These are phyloP conservation scores for Dicorynia guianensis DNA, from an alignment of 306 rosid species.

Conservation along the genomic window DNA sequence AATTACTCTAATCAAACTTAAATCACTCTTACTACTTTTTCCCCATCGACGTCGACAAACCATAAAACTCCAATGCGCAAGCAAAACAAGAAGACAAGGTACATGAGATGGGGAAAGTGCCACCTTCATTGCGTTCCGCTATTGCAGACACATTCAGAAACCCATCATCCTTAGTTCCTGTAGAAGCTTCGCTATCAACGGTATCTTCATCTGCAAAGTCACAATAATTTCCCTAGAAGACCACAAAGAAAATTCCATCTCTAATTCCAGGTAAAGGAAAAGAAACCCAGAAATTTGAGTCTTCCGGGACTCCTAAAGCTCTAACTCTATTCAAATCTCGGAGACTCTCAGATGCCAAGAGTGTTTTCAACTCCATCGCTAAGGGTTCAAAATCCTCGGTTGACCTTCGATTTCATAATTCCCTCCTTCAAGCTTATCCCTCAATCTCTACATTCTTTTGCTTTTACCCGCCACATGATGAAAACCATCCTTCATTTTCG, in stretches of 20 bases:
- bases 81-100: slow-evolving; percentile 24
- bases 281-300: slow-evolving; percentile 3
- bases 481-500: slow-evolving; percentile 63
- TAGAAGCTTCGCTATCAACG: too few species aligned
- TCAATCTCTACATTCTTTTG: slow-evolving; percentile 73
- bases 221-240: not conserved
- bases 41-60: too few species aligned
- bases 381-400: slow-evolving; percentile 37
- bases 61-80: slow-evolving; percentile 13
- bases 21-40: too few species aligned
- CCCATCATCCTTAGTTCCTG: too few species aligned
- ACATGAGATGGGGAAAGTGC: slow-evolving; percentile 68
- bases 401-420: slow-evolving; percentile 61
- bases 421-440: slow-evolving; percentile 76
- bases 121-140: slow-evolving; percentile 69
- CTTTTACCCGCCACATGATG: slow-evolving; percentile 76
- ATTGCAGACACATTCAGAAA: slow-evolving; percentile 42
- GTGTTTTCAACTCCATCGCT: slow-evolving; percentile 56
- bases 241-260: slow-evolving; percentile 35
- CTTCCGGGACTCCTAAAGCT: slow-evolving; percentile 29
- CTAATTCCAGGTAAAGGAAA: slow-evolving; percentile 27
- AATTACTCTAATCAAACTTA: too few species aligned
- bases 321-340: slow-evolving; percentile 63
- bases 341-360: slow-evolving; percentile 69
- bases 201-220: not conserved